Base-by-base conservation (phyloP, 352 stramenopile genomes). In the Globisporangium polare region DNA sequence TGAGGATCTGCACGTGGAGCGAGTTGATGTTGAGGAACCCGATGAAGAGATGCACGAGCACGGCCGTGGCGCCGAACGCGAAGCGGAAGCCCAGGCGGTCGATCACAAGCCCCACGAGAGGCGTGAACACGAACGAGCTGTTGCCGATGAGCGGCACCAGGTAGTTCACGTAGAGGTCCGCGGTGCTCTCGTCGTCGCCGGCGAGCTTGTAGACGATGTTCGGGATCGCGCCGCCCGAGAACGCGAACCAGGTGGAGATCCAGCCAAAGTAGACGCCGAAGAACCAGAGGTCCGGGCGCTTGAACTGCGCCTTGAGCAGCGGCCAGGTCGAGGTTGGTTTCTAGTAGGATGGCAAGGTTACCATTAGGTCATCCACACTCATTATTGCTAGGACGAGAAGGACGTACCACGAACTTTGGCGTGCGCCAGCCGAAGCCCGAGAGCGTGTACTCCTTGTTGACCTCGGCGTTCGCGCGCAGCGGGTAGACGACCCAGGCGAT, bases 191-290 rank as follows among this genome's bases (percentile, higher is more conserved):
- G 29, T 58, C 57, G 18, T 53, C 33, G 0, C 60, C 60, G 18
- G 67, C 67, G 35, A 65, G 60, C 42, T 63, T 47, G 35, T 43
- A 56, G 45, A 75, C 55, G 26, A 75, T 66, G 55, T 65, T 63
- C 2, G 68, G 68, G 52, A 75, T 69, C 17, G 68, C 68, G 20
- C 68, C 68, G 22, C 65, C 68, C 13, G 56, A 42, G 50, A 75
- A 75, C 3, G 60, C 68, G 58, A 72, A 67, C n/a, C 67, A 58
- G 39, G 68, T 68, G 17, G 68, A 75, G 39, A 72, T 43, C 68
- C 68, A 75, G 27, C 68, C 68, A 58, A 75, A 75, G 53, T 59
- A 75, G 37, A 75, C 35, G 4, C 47, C 56, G 50, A 75, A 75
- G 58, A 70, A 70, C 65, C 64, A 72, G 0, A 75, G 47, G 50